A percentile compares a stretch with the other conserved stretches of the same genome.
Conservation (phyloP, 176 grass and related monocot species). For the barley (Hordeum vulgare) region MorexV3_pseudomolecules_assembly NC_058520.1:541842786-541843285, state of each 20-base stretch:
- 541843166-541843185: background rate
- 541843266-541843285: background rate
- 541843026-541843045: conserved; percentile 19
- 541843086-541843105: conserved; percentile 48
- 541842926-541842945: conserved; percentile 39
- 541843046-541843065: conserved; percentile 35
- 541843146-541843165: background rate
- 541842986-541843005: conserved; percentile 52
- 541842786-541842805: background rate
- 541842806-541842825: background rate
- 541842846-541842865: conserved; percentile 34
- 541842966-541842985: conserved; percentile 97
- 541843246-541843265: background rate
- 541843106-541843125: background rate
- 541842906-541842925: conserved; percentile 31
- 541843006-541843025: conserved; percentile 42
- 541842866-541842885: background rate
- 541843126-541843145: background rate
- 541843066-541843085: conserved; percentile 35
- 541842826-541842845: conserved; percentile 20
- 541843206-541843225: background rate
- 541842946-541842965: conserved; percentile 60
- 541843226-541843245: background rate
- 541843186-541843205: background rate
- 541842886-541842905: background rate